Percentiles rank a stretch among this genome's conserved stretches.
Evolutionary conservation across 148 eudicot species (phyloP).

Genomic region (Amaranthus palmeri): DNA sequence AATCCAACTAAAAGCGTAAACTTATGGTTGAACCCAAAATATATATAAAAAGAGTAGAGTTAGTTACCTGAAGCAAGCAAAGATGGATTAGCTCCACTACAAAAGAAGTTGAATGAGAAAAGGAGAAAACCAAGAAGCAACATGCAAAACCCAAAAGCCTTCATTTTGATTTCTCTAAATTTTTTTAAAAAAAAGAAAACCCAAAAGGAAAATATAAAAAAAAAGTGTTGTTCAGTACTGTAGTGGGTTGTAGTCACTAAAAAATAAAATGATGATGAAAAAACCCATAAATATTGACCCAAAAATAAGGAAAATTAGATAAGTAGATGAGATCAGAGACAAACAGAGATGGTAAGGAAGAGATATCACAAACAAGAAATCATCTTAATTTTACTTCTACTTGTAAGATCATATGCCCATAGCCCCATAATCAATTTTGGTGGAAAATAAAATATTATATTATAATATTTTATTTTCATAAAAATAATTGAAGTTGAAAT

Average conservation of each 20-base stretch:
- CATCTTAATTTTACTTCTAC: no score
- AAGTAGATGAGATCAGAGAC: not conserved
- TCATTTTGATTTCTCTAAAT: constrained; percentile 8
- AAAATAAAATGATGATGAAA: not conserved
- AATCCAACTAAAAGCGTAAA: not conserved
- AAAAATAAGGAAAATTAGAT: not conserved
- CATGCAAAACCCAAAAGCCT: constrained; percentile 8
- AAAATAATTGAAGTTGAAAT: no score
- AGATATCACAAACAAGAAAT: no score
- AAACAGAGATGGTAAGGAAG: not conserved
- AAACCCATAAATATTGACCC: not conserved
- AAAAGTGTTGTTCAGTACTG: no score
- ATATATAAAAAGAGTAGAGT: not conserved
- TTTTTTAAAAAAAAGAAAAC: not conserved
- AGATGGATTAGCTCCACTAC: not conserved
- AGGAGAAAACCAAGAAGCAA: constrained; percentile 10
- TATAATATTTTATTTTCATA: not conserved
- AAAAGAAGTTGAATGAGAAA: constrained; percentile 1
- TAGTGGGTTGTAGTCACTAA: not conserved
- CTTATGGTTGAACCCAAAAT: not conserved
- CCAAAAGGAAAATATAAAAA: no score
- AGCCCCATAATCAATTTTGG: not conserved
- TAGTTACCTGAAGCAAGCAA: constrained; percentile 15
- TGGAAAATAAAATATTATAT: not conserved
- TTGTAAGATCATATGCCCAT: not conserved